These are phyloP conservation scores for Penicillium subrubescens DNA, from an alignment of 495 filamentous ascomycete species.

Conservation along the genomic window DNA sequence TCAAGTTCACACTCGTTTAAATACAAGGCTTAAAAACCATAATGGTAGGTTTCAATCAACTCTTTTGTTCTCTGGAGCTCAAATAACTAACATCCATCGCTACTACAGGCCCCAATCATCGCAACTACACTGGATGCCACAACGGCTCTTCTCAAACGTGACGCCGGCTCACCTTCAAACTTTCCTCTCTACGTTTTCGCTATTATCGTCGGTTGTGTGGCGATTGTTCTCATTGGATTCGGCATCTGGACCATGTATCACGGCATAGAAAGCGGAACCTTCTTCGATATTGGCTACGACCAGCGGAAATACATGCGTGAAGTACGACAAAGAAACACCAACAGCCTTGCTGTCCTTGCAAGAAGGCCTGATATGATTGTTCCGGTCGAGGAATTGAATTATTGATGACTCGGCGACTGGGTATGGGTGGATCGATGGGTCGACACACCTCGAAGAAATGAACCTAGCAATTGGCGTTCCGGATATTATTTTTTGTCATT, in stretches of 20 bases:
- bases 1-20: background rate
- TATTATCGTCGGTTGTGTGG: conserved; percentile 33
- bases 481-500: background rate
- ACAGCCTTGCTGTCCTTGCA: conserved; percentile 19
- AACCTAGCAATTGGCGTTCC: background rate
- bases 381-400: conserved; percentile 20
- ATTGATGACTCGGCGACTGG: background rate
- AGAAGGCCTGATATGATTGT: conserved; percentile 30
- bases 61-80: background rate
- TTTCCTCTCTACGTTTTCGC: conserved; percentile 33
- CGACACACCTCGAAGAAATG: background rate
- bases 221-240: conserved; percentile 23
- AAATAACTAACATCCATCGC: background rate
- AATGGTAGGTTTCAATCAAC: background rate
- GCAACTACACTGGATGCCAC: conserved; percentile 9
- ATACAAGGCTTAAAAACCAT: background rate
- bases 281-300: conserved; percentile 19
- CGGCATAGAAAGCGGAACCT: conserved; percentile 12
- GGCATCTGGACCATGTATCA: conserved; percentile 29
- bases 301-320: conserved; percentile 35
- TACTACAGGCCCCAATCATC: conserved; percentile 4
- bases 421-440: background rate
- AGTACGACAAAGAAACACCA: conserved; percentile 27
- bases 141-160: conserved; percentile 18
- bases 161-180: conserved; percentile 2